Evolutionary conservation across 805 yeast genomes (phyloP), one percentile per base, ranked within the genome.

Genomic region (Suhomyces xylopsoci): DNA sequence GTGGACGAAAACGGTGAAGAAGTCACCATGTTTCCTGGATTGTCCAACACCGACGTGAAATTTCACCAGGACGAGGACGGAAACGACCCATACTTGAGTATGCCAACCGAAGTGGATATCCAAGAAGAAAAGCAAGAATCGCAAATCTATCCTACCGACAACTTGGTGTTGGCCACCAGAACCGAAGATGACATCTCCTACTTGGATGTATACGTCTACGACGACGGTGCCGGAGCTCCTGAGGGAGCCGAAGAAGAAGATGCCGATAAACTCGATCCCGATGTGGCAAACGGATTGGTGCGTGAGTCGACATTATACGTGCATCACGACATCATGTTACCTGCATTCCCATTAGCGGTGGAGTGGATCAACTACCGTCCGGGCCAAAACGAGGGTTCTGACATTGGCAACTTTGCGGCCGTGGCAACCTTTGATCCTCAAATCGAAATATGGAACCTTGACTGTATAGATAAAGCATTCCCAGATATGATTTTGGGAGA

Each of bases 371-470:
- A 90, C 68, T 88, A 80, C 67, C 79, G 77, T 55, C 93, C 96
- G 30, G 81, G 77, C 12, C 74, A 69, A 19, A 60, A 70, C 12
- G 72, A 71, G 20, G 48, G 50, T 28, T 69, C 70, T 30, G 80
- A 82, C 55, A 72, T 84, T 28, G 97, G 96, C 9, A 94, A 91
- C 70, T 91, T 90, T 70, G 98, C 96, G 2, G 99, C 99, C 12
- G 78, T 94, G 58, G 98, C 98, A 66, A 89, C 98, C 2, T 93
- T 94, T 67, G 98, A 93, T 62, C 99, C 99, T 41, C 96, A 88
- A 65, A 93, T 94, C 69, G 99, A 94, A 73, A 81, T 94, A 55
- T 94, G 98, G 98, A 91, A 94, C 70, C 76, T 94, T 63, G 99
- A 94, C 68, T 84, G 87, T 57, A 77, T 93, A 34, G 98, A 94